phyloP scores from a whole-genome alignment of 1,284 basidiomycete species.

The Ustilago trichophora region DNA sequence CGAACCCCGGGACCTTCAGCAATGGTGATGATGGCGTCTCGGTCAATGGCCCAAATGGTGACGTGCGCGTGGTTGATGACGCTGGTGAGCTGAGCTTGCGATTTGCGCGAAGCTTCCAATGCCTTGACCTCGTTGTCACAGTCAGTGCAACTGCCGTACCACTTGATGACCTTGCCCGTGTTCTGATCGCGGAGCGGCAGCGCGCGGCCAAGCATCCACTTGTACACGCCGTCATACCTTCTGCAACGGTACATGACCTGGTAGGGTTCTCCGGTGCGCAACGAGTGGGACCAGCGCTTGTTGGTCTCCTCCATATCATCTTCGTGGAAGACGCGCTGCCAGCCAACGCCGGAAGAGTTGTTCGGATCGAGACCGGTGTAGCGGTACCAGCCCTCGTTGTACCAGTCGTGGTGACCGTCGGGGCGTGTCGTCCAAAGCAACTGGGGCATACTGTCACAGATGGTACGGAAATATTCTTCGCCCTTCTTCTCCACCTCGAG shows the following conservation, averaged over 20 bases:
- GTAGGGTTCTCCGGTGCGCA: constrained; percentile 66
- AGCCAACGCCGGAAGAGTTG: constrained; percentile 60
- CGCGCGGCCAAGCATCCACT: constrained; percentile 65
- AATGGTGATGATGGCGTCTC: constrained; percentile 55
- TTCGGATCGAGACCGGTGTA: constrained; percentile 63
- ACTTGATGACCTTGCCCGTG: constrained; percentile 60
- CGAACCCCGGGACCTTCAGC: constrained; percentile 61
- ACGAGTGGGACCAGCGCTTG: constrained; percentile 62
- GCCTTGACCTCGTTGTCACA: constrained; percentile 62
- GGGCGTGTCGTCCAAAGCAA: constrained; percentile 65
- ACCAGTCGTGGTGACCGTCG: constrained; percentile 62
- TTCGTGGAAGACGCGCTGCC: constrained; percentile 65
- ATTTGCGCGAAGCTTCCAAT: constrained; percentile 53
- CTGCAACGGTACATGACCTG: constrained; percentile 64
- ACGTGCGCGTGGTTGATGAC: constrained; percentile 63
- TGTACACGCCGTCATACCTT: constrained; percentile 58
- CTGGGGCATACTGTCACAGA: constrained; percentile 63
- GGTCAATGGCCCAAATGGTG: constrained; percentile 61
- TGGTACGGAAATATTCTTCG: constrained; percentile 57
- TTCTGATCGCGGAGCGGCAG: constrained; percentile 55
- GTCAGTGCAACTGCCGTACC: constrained; percentile 66
- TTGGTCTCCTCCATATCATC: constrained; percentile 65
- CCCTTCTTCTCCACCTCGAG: constrained; percentile 48
- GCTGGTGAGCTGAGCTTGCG: constrained; percentile 57
- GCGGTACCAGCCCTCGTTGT: constrained; percentile 61